Evolutionary conservation across 2,329 filamentous ascomycete genomes (phyloP).

Genomic region (Fusarium sp.): DNA sequence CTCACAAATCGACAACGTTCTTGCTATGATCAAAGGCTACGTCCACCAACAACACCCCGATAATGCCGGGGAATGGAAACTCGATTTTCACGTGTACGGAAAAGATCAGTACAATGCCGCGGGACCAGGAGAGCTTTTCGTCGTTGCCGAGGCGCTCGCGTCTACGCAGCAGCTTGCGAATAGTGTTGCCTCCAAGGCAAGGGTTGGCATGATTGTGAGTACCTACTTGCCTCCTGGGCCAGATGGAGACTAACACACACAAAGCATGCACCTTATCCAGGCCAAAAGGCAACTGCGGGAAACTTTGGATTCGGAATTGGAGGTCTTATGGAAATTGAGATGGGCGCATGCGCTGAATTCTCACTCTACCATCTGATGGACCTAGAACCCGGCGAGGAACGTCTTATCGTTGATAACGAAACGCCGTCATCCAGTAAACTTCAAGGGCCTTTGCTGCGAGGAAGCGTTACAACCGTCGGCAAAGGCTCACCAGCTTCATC

Average conservation of each 20-base stretch:
- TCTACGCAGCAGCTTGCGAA: constrained; percentile 58
- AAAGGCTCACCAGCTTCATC: neutral
- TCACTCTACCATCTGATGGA: constrained; percentile 63
- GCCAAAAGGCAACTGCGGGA: constrained; percentile 64
- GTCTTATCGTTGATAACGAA: neutral
- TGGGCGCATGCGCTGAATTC: constrained; percentile 56
- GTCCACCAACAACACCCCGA: constrained; percentile 38
- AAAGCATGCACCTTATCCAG: constrained; percentile 59
- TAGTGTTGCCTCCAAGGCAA: constrained; percentile 45
- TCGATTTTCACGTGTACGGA: constrained; percentile 59
- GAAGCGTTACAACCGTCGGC: constrained; percentile 9
- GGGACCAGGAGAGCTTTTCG: constrained; percentile 48
- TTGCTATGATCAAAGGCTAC: constrained; percentile 23
- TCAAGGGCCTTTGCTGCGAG: neutral
- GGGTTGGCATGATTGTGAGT: constrained; percentile 45
- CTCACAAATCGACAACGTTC: constrained; percentile 26
- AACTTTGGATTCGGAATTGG: constrained; percentile 58
- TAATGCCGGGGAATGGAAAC: constrained; percentile 32
- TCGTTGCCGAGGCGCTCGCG: constrained; percentile 61
- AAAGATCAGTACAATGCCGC: constrained; percentile 26
- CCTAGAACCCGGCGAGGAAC: constrained; percentile 45
- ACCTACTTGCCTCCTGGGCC: rapidly evolving
- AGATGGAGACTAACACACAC: neutral
- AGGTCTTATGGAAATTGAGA: constrained; percentile 43
- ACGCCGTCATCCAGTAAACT: neutral